These are phyloP conservation scores for Lactarius hatsudake DNA, from an alignment of 768 basidiomycete species.

Conservation along the genomic window DNA sequence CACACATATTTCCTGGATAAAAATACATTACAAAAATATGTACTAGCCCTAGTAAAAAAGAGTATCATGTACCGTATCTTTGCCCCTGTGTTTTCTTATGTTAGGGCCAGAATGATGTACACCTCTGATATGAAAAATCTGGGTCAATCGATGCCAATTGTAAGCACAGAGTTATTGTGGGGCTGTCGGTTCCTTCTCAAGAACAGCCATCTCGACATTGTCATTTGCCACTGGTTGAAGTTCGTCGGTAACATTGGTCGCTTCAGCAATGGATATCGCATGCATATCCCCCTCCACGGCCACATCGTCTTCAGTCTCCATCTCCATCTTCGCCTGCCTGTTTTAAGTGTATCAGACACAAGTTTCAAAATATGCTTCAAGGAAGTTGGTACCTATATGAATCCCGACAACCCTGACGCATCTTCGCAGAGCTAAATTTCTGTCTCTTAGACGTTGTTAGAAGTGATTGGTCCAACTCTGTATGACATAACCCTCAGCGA, in stretches of 20 bases:
- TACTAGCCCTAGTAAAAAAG: no score
- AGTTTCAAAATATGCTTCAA: neutral
- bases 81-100: no score
- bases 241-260: neutral
- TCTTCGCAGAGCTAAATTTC: slow-evolving; percentile 54
- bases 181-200: neutral
- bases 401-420: slow-evolving; percentile 54
- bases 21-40: no score
- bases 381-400: slow-evolving; percentile 49
- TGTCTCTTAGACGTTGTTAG: slow-evolving; percentile 53
- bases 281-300: slow-evolving; percentile 7
- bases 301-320: slow-evolving; percentile 24
- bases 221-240: neutral
- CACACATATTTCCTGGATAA: no score
- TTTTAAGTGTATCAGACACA: neutral
- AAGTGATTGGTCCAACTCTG: slow-evolving; percentile 66
- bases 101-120: neutral
- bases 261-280: neutral
- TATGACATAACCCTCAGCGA: slow-evolving; percentile 5
- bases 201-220: neutral
- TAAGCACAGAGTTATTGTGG: neutral
- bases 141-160: neutral
- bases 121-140: neutral
- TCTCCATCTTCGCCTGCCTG: slow-evolving; percentile 24
- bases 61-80: no score